Evolutionary conservation across 306 rosid species (phyloP).

Genomic region (Astragalus membranaceus): DNA sequence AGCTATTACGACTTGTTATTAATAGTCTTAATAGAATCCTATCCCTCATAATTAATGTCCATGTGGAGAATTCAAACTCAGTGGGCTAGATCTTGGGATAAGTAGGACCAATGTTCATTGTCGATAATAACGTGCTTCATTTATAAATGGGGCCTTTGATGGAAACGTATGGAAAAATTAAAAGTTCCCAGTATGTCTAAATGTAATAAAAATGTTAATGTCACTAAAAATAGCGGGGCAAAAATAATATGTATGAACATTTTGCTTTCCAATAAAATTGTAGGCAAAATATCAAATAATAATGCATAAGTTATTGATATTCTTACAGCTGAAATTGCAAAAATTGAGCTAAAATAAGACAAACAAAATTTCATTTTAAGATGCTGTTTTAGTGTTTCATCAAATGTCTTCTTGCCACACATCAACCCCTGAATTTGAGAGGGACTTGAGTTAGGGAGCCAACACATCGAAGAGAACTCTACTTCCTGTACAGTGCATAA

Average conservation of each 20-base stretch:
- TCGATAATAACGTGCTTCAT: too few relatives aligned
- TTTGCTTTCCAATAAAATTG: not conserved
- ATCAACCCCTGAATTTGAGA: not conserved
- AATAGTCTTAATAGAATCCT: too few relatives aligned
- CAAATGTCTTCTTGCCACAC: conserved; percentile 7
- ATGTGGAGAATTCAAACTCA: too few relatives aligned
- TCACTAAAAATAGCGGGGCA: not conserved
- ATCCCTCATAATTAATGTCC: too few relatives aligned
- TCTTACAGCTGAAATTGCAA: not conserved
- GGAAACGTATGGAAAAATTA: too few relatives aligned
- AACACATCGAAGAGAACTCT: not conserved
- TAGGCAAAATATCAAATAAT: not conserved
- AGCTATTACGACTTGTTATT: too few relatives aligned
- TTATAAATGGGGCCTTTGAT: too few relatives aligned
- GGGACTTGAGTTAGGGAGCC: not conserved
- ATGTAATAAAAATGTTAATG: too few relatives aligned
- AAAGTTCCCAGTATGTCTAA: too few relatives aligned
- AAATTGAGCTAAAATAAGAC: not conserved
- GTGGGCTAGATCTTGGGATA: too few relatives aligned
- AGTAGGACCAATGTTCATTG: too few relatives aligned
- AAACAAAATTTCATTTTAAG: conserved; percentile 8
- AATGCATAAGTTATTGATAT: not conserved
- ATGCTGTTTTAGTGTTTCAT: not conserved
- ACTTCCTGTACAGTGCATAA: conserved; percentile 25
- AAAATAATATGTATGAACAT: not conserved